Evolutionary conservation across 2,329 filamentous ascomycete species (phyloP).

Genomic region (Berkeleyomyces basicola): DNA sequence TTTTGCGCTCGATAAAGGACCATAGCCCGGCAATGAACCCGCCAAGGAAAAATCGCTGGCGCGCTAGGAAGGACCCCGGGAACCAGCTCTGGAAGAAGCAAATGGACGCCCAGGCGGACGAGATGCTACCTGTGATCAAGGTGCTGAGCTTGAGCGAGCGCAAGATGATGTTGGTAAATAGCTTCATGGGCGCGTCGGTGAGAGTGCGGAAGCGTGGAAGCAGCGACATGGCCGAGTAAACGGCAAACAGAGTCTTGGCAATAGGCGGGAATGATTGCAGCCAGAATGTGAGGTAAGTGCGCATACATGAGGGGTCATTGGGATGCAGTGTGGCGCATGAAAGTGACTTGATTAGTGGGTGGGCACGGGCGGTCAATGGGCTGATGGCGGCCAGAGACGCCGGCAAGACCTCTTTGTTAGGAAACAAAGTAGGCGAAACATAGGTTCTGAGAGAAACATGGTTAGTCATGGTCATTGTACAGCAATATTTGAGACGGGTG

Average conservation of each 20-base stretch:
- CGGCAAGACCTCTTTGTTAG: conserved; percentile 49
- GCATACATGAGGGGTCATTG: conserved; percentile 68
- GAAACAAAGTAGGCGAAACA: conserved; percentile 74
- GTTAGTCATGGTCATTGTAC: neutral
- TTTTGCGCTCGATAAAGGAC: conserved; percentile 56
- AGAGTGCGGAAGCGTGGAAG: conserved; percentile 52
- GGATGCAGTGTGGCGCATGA: conserved; percentile 87
- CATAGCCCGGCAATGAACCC: conserved; percentile 76
- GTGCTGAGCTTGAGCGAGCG: conserved; percentile 57
- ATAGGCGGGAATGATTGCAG: conserved; percentile 66
- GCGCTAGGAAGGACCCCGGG: conserved; percentile 57
- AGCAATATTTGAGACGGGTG: neutral
- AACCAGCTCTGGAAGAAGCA: conserved; percentile 76
- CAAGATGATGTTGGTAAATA: conserved; percentile 43
- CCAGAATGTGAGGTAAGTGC: conserved; percentile 78
- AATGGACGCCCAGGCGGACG: conserved; percentile 73
- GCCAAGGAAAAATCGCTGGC: conserved; percentile 76
- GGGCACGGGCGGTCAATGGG: conserved; percentile 67
- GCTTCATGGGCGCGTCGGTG: conserved; percentile 50
- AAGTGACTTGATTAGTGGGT: conserved; percentile 69
- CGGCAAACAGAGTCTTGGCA: conserved; percentile 57
- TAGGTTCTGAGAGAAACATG: conserved; percentile 40
- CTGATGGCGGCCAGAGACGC: conserved; percentile 49
- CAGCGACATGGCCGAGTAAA: conserved; percentile 53
- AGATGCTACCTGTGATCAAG: conserved; percentile 64